Evolutionary conservation across 1,139 yeast species (phyloP), one percentile per base, ranked within the genome.

Genomic region (Geotrichum reessii): DNA sequence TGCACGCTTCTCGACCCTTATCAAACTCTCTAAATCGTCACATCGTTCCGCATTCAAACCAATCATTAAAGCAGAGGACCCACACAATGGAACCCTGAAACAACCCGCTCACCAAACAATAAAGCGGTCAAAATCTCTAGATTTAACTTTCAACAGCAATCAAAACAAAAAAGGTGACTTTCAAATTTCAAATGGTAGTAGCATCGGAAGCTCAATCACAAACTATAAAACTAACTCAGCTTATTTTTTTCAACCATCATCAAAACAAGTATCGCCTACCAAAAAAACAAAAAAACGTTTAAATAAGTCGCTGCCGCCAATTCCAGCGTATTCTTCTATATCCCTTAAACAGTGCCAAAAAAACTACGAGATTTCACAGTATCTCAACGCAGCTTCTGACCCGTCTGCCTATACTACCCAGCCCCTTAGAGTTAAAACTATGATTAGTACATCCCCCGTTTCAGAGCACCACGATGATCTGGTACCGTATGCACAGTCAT

Each of bases 341-440:
- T 31, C 40, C n/a, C 12, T 14, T 3, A 31, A 31, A 11, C 40
- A 31, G 40, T 6, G n/a, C 40, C 40, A 9, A 9, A 31, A 31
- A 31, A 9, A 52, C 6, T 44, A 44, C 27, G 49, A 52, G 42
- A 48, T 42, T 17, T 17, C 17, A n/a, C n/a, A 25, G 21, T 8
- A 52, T 25, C 28, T 40, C 11, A 19, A 12, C 17, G 33, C 48
- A 21, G 50, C 55, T 11, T 21, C 55, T 2, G 49, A 44, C 44
- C 50, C 40, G 5, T 25, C 37, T 25, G 19, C 46, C 12, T 52
- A 52, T 44, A 42, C 49, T 2, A 52, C 55, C 1, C 25, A 27
- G 24, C 55, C 55, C 19, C 47, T 52, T n/a, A 25, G 47, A 25
- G 47, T 50, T 8, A 24, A 22, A 5, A 37, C 53, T 6, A 33